phyloP scores from a whole-genome alignment of 768 basidiomycete species.

The Mycena filopes region DNA sequence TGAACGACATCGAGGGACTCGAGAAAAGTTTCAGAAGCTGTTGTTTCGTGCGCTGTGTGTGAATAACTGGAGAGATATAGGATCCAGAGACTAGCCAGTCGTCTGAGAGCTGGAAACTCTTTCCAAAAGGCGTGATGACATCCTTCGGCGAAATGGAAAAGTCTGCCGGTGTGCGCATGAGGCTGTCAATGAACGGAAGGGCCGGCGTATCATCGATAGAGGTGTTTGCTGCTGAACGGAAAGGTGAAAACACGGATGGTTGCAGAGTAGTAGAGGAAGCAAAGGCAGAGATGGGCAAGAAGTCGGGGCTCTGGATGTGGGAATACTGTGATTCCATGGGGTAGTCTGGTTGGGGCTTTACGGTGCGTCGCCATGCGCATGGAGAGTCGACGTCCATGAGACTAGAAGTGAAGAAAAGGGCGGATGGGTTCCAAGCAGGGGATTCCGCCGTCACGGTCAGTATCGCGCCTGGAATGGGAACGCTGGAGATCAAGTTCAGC shows the following conservation, averaged over 20 bases:
- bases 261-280: neutral
- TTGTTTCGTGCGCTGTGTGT: neutral
- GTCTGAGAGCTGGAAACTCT: constrained; percentile 23
- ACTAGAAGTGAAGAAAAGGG: neutral
- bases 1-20: constrained; percentile 25
- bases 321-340: constrained; percentile 17
- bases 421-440: constrained; percentile 7
- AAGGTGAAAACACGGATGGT: neutral
- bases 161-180: constrained; percentile 13
- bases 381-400: constrained; percentile 12
- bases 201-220: neutral
- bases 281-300: neutral
- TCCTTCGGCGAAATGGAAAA: constrained; percentile 4
- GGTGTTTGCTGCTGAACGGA: neutral
- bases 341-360: constrained; percentile 2
- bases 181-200: neutral
- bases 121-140: constrained; percentile 16
- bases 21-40: neutral
- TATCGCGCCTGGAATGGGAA: neutral
- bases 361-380: neutral
- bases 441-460: neutral
- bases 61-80: constrained; percentile 24
- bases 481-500: neutral
- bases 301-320: constrained; percentile 21
- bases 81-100: constrained; percentile 27